These are phyloP conservation scores for Arachnopeziza araneosa DNA, from an alignment of 2,329 filamentous ascomycete genomes.

Conservation along the genomic window DNA sequence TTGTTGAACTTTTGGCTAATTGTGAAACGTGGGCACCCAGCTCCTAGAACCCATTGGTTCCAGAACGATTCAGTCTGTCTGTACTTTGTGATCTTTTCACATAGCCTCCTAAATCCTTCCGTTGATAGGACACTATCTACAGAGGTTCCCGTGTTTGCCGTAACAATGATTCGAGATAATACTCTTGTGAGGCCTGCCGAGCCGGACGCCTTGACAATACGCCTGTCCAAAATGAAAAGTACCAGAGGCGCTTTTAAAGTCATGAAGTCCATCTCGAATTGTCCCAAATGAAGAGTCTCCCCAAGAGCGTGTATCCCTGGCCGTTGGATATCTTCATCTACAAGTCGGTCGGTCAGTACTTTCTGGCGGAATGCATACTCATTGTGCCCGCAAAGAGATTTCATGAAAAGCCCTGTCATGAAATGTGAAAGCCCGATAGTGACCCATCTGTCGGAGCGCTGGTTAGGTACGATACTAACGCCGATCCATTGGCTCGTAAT, in stretches of 20 bases:
- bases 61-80: conserved; percentile 81
- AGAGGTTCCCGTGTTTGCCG: conserved; percentile 77
- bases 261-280: conserved; percentile 86
- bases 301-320: conserved; percentile 81
- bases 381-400: conserved; percentile 86
- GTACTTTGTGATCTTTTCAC: conserved; percentile 83
- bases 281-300: conserved; percentile 68
- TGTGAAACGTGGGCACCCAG: conserved; percentile 82
- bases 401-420: conserved; percentile 92
- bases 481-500: conserved; percentile 92
- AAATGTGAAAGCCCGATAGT: conserved; percentile 87
- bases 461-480: conserved; percentile 82
- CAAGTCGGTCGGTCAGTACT: conserved; percentile 71
- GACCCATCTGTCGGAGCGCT: conserved; percentile 78
- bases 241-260: conserved; percentile 84
- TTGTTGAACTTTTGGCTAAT: conserved; percentile 94
- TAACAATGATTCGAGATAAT: conserved; percentile 78
- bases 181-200: conserved; percentile 76
- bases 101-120: conserved; percentile 72
- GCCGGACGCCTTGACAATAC: conserved; percentile 81
- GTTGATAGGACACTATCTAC: conserved; percentile 63
- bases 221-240: conserved; percentile 87
- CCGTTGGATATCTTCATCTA: conserved; percentile 73
- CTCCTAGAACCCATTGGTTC: conserved; percentile 83
- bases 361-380: conserved; percentile 91